phyloP scores from a whole-genome alignment of 1,139 yeast species.

The Geotrichum siamense region DNA sequence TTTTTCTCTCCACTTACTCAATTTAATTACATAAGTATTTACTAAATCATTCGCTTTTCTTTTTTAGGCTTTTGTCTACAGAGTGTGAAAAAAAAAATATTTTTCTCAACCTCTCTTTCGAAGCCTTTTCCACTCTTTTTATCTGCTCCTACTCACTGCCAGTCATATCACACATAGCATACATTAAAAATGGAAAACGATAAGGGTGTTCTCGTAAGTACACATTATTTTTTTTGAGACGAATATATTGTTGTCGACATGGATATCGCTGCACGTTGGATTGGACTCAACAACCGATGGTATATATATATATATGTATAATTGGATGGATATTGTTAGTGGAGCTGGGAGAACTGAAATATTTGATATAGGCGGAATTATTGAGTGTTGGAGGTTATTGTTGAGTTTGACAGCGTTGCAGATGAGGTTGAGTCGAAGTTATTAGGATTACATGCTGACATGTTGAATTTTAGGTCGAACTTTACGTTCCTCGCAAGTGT shows the following conservation, averaged over 20 bases:
- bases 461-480: slow-evolving; percentile 91
- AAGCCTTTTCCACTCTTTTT: neutral
- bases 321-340: no score
- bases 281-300: no score
- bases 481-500: slow-evolving; percentile 99
- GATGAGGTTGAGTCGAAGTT: neutral
- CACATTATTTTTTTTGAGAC: no score
- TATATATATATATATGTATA: no score
- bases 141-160: neutral
- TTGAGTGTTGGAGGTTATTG: no score
- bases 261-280: no score
- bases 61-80: neutral
- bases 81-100: slow-evolving; percentile 1
- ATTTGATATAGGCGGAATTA: no score
- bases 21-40: neutral
- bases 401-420: no score
- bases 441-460: neutral
- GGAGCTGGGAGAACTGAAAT: no score
- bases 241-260: no score
- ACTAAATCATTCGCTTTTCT: neutral
- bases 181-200: slow-evolving; percentile 90
- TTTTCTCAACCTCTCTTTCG: neutral
- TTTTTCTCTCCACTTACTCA: no score
- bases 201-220: slow-evolving; percentile 97
- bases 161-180: slow-evolving; percentile 5